phyloP scores from a whole-genome alignment of 202 grass and related monocot genomes.

The Schoenoplectus triqueter region DNA sequence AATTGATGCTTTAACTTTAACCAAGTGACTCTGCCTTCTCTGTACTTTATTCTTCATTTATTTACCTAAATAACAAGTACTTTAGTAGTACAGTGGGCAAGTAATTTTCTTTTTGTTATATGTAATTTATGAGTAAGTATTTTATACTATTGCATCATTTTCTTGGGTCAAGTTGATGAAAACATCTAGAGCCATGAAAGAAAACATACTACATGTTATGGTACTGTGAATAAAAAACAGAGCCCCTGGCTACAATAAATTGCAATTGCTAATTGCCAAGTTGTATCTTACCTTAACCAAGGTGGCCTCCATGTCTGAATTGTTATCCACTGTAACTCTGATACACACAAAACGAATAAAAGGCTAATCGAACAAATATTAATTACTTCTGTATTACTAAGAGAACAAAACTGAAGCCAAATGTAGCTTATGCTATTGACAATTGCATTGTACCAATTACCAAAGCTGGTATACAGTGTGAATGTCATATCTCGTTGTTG shows the following conservation, averaged over 20 bases:
- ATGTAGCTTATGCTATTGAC: constrained; percentile 9
- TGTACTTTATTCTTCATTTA: constrained; percentile 10
- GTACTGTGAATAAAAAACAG: background rate
- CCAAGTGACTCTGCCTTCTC: background rate
- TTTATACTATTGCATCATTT: background rate
- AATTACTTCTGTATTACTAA: background rate
- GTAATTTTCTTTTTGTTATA: background rate
- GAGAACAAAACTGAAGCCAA: constrained; percentile 15
- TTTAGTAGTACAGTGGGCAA: background rate
- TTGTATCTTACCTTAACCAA: constrained; percentile 71
- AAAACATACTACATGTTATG: background rate
- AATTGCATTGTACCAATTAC: background rate
- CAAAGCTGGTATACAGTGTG: background rate
- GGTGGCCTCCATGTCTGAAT: constrained; percentile 73
- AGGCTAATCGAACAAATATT: constrained; percentile 31
- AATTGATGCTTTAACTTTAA: background rate
- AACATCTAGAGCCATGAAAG: background rate
- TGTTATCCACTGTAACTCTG: constrained; percentile 91
- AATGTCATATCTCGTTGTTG: background rate
- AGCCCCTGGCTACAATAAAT: background rate
- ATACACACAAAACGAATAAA: constrained; percentile 35
- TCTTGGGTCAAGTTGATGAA: constrained; percentile 19
- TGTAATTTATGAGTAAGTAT: background rate
- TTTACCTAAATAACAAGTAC: background rate
- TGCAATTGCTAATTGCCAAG: constrained; percentile 2